Evolutionary conservation across 2,329 filamentous ascomycete genomes (phyloP).

Genomic region (Colletotrichum tropicicola): DNA sequence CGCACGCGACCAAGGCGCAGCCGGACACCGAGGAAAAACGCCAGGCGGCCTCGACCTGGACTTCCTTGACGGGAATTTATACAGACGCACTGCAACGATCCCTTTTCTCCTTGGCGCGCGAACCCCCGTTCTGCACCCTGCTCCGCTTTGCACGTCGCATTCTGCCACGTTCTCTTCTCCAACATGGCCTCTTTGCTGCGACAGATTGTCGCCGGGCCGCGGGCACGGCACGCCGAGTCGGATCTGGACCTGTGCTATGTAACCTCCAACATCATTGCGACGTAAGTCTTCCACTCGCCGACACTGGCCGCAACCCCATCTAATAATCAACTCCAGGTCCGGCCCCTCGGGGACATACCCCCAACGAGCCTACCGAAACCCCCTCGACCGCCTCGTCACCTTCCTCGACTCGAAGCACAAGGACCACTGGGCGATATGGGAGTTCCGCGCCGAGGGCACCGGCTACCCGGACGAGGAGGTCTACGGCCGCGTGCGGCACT

Average conservation of each 20-base stretch:
- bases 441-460: constrained; percentile 95
- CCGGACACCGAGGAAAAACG: neutral
- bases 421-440: constrained; percentile 92
- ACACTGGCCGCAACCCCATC: too few species aligned
- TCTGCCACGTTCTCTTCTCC: neutral
- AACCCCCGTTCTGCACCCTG: neutral
- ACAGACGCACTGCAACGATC: constrained; percentile 18
- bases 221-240: constrained; percentile 84
- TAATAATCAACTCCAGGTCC: constrained; percentile 67
- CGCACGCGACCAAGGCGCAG: constrained; percentile 26
- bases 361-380: constrained; percentile 92
- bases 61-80: neutral
- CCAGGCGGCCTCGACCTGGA: constrained; percentile 5
- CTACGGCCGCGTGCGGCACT: constrained; percentile 86
- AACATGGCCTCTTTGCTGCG: constrained; percentile 80
- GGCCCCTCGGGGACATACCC: constrained; percentile 91
- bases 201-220: constrained; percentile 89
- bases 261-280: constrained; percentile 78
- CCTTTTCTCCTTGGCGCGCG: neutral
- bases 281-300: constrained; percentile 56
- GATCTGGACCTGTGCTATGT: constrained; percentile 96
- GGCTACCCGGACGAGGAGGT: constrained; percentile 94
- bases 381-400: constrained; percentile 83
- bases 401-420: constrained; percentile 90
- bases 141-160: constrained; percentile 11